Base-by-base conservation (phyloP, 1,139 yeast genomes). In the Pichia sp. region DNA sequence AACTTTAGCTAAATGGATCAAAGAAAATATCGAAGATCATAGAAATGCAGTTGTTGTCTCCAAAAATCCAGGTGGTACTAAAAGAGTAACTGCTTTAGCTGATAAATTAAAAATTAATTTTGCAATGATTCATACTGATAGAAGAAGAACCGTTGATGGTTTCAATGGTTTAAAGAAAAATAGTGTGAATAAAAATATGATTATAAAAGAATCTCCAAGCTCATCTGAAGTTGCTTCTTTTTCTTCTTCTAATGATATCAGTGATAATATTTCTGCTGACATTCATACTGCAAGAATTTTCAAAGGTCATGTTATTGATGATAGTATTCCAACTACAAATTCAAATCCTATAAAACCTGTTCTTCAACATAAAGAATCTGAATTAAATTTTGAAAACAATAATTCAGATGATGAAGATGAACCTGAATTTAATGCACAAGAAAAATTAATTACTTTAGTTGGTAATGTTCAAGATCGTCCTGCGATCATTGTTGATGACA, bases 121-220 rank as follows among this genome's bases (percentile, higher is more conserved):
- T 66, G 99, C 99, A 56, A 93, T 95, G 98, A 93, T 95, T 62
- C 98, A 95, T 68, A 93, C 99, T 34, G 99, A 93, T 71, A 83
- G 98, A 67, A 85, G 97, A 70, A 84, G 99, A 70, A 81, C 84
- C 47, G 84, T 84, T 63, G 96, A 87, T 69, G 77, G 80, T 52
- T 85, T 81, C 62, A 70, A 71, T 50, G 67, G 58, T 42, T 46
- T 56, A 11, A 54, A 51, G 87, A 81, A 58, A 47, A 49, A 52
- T 19, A 45, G 34, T 19, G 19, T n/a, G 10, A 41, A 33, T 33
- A 46, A n/a, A 41, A 18, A 5, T 47, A 49, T 14, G 7, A 29
- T 7, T 31, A 13, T 36, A 10, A 36, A 36, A 11, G 25, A 36
- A 36, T 36, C 41, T 19, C 25, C 25, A 19, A 18, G 1, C 3